Base-by-base conservation (phyloP, 352 stramenopile genomes). In the Phytophthora melonis region DNA sequence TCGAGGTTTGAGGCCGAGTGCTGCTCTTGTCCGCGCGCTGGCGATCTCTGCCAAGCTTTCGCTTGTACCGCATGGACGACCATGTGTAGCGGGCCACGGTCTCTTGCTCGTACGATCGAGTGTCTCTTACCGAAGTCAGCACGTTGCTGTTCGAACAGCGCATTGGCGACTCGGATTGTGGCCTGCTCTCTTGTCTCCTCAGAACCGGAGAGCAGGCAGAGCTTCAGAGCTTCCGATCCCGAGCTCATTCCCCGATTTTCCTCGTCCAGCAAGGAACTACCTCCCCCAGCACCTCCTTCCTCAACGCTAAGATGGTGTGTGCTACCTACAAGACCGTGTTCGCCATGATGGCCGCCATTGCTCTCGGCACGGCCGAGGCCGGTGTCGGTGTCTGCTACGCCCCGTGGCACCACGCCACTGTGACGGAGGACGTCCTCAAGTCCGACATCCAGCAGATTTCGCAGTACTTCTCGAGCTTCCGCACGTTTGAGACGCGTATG, bases 401-500 rank as follows among this genome's bases (percentile, higher is more conserved):
- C 52, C 81, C 87, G 63, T 92, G 87, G 84, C 81, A 87, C 78
- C 75, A 88, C 67, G 0, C 21, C 2, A 61, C 39, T 9, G 83
- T 92, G 32, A 80, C 55, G 4, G 13, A 70, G 19, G 75, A 84
- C 11, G 54, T 83, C 1, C 49, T 90, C 9, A 34, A 63, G 27
- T 39, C 58, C 5, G 80, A 90, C 59, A 68, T 90, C 11, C 18
- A 62, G 14, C 63, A 78, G 60, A 71, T 88, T 9, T 68, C 59
- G 34, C 41, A 83, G 74, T 74, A 82, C 69, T 95, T 93, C 72
- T 74, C 72, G 36, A 75, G 73, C 59, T 80, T 95, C 39, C 88
- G 88, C 62, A 93, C 88, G 50, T 95, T 86, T 78, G 80, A 94
- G 72, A 79, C 82, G 34, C 73, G 74, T 49, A 91, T 93, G 61